Evolutionary conservation across 1,284 basidiomycete species (phyloP), one percentile per base, ranked within the genome.

Genomic region (Inonotus hispidus): DNA sequence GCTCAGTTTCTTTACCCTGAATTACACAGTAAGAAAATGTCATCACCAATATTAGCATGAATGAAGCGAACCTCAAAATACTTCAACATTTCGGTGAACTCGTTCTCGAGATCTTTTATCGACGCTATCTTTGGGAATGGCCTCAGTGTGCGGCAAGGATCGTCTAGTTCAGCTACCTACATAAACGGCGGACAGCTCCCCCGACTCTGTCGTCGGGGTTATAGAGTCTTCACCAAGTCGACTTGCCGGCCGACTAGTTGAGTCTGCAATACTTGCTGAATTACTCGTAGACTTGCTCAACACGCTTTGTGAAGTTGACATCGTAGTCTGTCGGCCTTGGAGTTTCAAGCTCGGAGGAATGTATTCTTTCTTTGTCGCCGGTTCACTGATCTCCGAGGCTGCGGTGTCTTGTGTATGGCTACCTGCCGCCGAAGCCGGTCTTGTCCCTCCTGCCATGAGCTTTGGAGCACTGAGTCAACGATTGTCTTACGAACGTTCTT

Each of bases 1-100:
- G 92, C 70, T 99, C 96, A 0, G 92, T 93, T 75, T 99, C 97
- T 74, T 87, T 97, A 16, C 94, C 95, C 86, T 94, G 65, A 29
- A 63, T 32, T 16, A 47, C 56, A 14, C 6, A 8, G 29, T 60
- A 58, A 62, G 61, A 54, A 23, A 14, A 13, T 23, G 8, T 56
- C 29, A 63, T 52, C 13, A 23, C 39, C 27, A 32, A 32, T 13
- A 39, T 35, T 16, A 8, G n/a, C 14, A 14, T 41, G 21, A 27
- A 54, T 46, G 19, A 60, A 58, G 69, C 74, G 58, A 69, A 88
- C 92, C 73, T 93, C 90, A 68, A 98, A 98, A 61, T 80, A 77
- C 55, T 89, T 88, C 21, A 82, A 71, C 88, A 97, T 94, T 16
- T 75, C 74, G 3, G 81, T 75, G 68, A 98, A 92, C 67, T 97